phyloP scores from a whole-genome alignment of 2,329 filamentous ascomycete species.

The Aspergillus sp. region DNA sequence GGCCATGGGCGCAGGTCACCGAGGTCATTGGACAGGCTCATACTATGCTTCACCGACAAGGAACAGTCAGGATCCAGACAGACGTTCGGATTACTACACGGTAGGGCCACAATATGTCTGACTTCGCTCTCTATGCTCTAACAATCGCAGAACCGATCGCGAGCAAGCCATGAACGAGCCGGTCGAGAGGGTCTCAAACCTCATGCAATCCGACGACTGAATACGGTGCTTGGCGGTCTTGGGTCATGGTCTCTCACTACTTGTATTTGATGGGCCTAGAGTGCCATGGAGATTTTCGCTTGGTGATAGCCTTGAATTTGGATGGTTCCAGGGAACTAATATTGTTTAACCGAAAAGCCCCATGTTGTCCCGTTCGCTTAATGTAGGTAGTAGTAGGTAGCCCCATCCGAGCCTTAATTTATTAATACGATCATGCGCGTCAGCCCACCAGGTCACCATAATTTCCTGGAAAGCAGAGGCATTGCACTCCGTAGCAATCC shows the following conservation, averaged over 20 bases:
- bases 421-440: no score
- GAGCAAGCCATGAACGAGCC: conserved; percentile 61
- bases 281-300: no score
- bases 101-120: conserved; percentile 37
- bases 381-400: no score
- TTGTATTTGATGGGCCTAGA: no score
- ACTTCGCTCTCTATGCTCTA: not conserved
- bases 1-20: conserved; percentile 82
- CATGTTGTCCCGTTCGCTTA: not conserved
- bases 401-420: no score
- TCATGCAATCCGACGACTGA: not conserved
- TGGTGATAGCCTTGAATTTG: no score
- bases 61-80: conserved; percentile 75
- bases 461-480: no score
- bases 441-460: no score
- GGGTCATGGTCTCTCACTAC: no score
- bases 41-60: conserved; percentile 66
- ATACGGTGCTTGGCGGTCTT: no score
- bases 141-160: conserved; percentile 67
- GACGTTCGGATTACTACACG: conserved; percentile 78
- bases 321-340: not conserved
- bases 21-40: conserved; percentile 75
- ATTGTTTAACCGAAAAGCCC: not conserved
- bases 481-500: no score
- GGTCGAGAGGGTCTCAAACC: not conserved